Conservation (phyloP, 768 basidiomycete species). For the Gloeopeniophorella convolvens region DNA sequence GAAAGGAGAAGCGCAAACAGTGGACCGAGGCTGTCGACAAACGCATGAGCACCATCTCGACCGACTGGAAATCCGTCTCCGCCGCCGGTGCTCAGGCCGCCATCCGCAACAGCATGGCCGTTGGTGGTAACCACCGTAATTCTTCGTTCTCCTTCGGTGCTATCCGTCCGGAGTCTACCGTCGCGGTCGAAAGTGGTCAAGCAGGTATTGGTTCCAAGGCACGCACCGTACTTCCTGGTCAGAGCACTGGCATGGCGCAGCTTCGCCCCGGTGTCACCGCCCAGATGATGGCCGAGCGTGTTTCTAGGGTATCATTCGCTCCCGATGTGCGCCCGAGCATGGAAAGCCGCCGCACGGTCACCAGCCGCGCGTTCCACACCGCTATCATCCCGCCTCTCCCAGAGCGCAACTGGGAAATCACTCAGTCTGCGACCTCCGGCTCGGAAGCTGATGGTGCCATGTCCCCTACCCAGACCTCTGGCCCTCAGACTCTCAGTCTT, state of each 20-base stretch:
- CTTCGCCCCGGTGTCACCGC: constrained; percentile 51
- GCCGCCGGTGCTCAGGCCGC: constrained; percentile 66
- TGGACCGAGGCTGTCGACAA: constrained; percentile 68
- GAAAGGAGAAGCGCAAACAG: constrained; percentile 44
- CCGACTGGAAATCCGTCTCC: constrained; percentile 72
- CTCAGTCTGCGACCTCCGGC: constrained; percentile 9
- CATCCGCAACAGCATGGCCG: constrained; percentile 61
- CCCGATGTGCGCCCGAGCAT: constrained; percentile 44
- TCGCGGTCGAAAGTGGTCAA: constrained; percentile 40
- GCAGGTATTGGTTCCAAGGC: constrained; percentile 34
- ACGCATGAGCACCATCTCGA: constrained; percentile 77
- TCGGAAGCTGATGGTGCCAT: constrained; percentile 23
- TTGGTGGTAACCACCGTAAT: constrained; percentile 36
- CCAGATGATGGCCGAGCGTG: constrained; percentile 34
- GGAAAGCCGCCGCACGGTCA: constrained; percentile 37
- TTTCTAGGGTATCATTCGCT: constrained; percentile 65
- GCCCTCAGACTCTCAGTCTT: constrained; percentile 39
- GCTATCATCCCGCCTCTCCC: constrained; percentile 39
- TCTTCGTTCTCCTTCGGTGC: constrained; percentile 52
- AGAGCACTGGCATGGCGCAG: constrained; percentile 32
- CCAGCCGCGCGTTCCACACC: constrained; percentile 39
- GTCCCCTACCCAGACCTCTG: constrained; percentile 40
- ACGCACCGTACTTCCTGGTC: constrained; percentile 23
- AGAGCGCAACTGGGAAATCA: constrained; percentile 24
- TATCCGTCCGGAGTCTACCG: constrained; percentile 40